These are phyloP conservation scores for Cyclotella cryptica DNA, from an alignment of 108 stramenopile species.

Conservation along the genomic window DNA sequence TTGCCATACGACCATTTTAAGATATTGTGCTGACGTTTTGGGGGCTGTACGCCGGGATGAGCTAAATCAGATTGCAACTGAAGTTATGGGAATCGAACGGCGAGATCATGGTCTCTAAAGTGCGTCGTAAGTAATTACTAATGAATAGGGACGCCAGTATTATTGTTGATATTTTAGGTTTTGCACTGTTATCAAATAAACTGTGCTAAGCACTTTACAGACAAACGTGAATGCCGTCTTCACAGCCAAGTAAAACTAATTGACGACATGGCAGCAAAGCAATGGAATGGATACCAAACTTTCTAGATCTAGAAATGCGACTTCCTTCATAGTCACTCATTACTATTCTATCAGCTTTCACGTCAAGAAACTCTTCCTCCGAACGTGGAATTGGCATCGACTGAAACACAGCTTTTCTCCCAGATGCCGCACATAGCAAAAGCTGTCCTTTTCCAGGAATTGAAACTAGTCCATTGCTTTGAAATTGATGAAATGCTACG, in stretches of 20 bases:
- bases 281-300: slow-evolving; percentile 33
- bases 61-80: slow-evolving; percentile 53
- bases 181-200: background rate
- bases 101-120: too few relatives aligned
- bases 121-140: too few relatives aligned
- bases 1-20: slow-evolving; percentile 78
- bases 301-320: slow-evolving; percentile 33
- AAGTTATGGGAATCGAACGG: slow-evolving; percentile 2
- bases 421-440: slow-evolving; percentile 24
- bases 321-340: slow-evolving; percentile 38
- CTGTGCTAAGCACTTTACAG: background rate
- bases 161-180: background rate
- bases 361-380: background rate
- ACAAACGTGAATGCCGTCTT: slow-evolving; percentile 39
- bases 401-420: slow-evolving; percentile 36
- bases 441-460: slow-evolving; percentile 36
- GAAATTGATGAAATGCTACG: slow-evolving; percentile 27
- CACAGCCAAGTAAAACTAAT: slow-evolving; percentile 31
- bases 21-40: slow-evolving; percentile 88
- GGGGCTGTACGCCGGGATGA: slow-evolving; percentile 85
- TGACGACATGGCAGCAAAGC: slow-evolving; percentile 34
- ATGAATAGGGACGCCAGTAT: too few relatives aligned
- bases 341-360: slow-evolving; percentile 34
- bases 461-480: slow-evolving; percentile 35
- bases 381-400: slow-evolving; percentile 10